These are phyloP conservation scores for Salmacisia buchloeana DNA, from an alignment of 1,284 basidiomycete genomes.

Conservation along the genomic window DNA sequence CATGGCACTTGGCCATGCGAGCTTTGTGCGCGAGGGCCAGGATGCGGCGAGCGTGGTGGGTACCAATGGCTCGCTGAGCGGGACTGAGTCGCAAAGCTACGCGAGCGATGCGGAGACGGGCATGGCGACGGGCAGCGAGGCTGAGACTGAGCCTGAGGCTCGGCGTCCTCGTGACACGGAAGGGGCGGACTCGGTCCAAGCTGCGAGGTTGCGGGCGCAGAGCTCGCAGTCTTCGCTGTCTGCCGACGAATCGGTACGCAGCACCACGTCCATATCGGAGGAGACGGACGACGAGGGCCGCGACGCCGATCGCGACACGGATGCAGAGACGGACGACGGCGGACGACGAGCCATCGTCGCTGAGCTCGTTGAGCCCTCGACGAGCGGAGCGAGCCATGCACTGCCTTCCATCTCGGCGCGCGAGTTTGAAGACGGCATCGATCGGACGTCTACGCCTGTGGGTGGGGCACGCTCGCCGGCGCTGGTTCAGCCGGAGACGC, in stretches of 20 bases:
- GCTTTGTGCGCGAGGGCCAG: neutral
- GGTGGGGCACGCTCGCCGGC: neutral
- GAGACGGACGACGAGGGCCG: neutral
- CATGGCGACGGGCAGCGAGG: too few relatives aligned
- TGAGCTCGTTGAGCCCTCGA: neutral
- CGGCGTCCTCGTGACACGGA: too few relatives aligned
- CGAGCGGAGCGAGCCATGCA: neutral
- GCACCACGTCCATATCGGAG: neutral
- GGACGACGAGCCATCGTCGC: too few relatives aligned
- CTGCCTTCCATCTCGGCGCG: neutral
- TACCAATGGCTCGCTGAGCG: neutral
- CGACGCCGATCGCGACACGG: neutral
- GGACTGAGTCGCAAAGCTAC: neutral
- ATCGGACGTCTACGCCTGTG: slow-evolving; percentile 5
- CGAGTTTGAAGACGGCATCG: neutral
- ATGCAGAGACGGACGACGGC: neutral
- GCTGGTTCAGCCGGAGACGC: neutral
- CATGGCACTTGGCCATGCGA: slow-evolving; percentile 4
- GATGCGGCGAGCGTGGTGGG: too few relatives aligned
- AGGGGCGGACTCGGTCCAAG: neutral
- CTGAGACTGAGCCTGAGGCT: too few relatives aligned
- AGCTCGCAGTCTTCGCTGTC: neutral
- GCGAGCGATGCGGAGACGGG: too few relatives aligned
- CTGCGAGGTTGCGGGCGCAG: neutral
- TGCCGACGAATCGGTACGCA: neutral